Percentiles rank a stretch among this genome's conserved stretches.
Conservation (phyloP, 75 land plant species). For the Ceratopteris richardii region DNA sequence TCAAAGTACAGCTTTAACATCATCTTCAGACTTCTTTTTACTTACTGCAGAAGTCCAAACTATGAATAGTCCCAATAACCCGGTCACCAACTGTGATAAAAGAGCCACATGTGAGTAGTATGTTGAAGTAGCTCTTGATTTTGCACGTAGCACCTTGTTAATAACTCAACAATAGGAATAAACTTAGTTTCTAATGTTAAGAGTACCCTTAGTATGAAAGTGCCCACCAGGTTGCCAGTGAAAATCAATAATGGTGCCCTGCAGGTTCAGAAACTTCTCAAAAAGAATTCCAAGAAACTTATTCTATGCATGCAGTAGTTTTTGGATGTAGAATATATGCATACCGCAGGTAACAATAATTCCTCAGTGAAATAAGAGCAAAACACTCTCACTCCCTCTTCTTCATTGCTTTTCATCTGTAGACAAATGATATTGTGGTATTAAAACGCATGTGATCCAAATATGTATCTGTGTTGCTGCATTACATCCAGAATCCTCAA, state of each 20-base stretch:
- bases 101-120: no score
- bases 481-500: no score
- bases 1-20: background rate
- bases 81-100: slow-evolving; percentile 27
- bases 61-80: slow-evolving; percentile 21
- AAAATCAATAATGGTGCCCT: slow-evolving; percentile 37
- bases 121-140: background rate
- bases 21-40: background rate
- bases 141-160: background rate
- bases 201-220: slow-evolving; percentile 18
- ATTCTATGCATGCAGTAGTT: background rate
- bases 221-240: slow-evolving; percentile 39
- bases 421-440: no score
- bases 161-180: background rate
- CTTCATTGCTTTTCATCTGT: slow-evolving; percentile 25
- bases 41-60: slow-evolving; percentile 35
- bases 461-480: no score
- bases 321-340: no score
- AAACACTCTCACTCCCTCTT: slow-evolving; percentile 23
- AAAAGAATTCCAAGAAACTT: no score
- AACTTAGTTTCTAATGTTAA: no score
- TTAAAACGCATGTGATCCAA: no score
- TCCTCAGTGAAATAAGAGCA: slow-evolving; percentile 34
- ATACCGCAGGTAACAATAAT: slow-evolving; percentile 18
- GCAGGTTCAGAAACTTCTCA: background rate